phyloP scores from a whole-genome alignment of 2,329 filamentous ascomycete species.

The Paecilomyces niveus region DNA sequence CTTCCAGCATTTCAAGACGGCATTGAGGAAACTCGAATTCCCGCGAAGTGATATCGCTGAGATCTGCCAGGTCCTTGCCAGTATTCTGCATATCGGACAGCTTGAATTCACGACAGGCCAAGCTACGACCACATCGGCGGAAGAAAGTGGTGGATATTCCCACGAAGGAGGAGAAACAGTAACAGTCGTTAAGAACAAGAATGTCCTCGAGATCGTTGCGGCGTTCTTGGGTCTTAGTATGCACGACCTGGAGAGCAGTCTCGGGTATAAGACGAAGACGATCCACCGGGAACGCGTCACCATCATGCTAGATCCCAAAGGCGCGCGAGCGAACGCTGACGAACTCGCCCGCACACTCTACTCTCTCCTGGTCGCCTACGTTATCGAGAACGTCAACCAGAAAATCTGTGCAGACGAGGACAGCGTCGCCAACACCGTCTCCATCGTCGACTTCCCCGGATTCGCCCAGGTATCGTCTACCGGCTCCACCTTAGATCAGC shows the following conservation, averaged over 20 bases:
- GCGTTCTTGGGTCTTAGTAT: conserved; percentile 88
- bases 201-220: conserved; percentile 75
- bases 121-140: conserved; percentile 68
- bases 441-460: conserved; percentile 92
- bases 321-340: conserved; percentile 84
- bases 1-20: conserved; percentile 96
- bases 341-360: conserved; percentile 91
- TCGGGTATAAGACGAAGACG: conserved; percentile 96
- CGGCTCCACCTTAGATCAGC: conserved; percentile 78
- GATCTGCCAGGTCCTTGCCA: conserved; percentile 89
- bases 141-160: conserved; percentile 93
- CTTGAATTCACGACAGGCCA: conserved; percentile 83
- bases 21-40: conserved; percentile 88
- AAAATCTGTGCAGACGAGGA: conserved; percentile 82
- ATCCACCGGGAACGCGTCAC: conserved; percentile 96
- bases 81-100: conserved; percentile 95
- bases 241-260: conserved; percentile 73
- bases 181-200: conserved; percentile 89
- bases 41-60: conserved; percentile 89
- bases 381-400: conserved; percentile 90
- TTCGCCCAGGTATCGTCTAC: conserved; percentile 82
- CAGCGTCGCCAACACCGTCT: conserved; percentile 84
- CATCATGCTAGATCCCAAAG: conserved; percentile 89
- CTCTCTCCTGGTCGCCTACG: conserved; percentile 84
- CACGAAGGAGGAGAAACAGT: conserved; percentile 84